Base-by-base conservation (phyloP, 1,284 basidiomycete species). In the Sporisorium iseilematis-ciliati region DNA sequence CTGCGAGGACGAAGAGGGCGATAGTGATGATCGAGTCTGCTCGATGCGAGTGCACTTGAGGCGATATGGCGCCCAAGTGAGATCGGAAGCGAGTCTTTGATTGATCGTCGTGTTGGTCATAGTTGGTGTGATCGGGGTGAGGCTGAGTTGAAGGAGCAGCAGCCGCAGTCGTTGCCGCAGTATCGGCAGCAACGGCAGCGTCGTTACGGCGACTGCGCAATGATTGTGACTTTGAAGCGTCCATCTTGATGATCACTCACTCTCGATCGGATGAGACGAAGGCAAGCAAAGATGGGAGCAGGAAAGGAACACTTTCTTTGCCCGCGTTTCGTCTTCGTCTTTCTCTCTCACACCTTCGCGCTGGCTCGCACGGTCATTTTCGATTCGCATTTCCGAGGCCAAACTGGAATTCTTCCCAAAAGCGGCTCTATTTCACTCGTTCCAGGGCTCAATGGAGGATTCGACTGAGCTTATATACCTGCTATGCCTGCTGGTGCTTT, bases 1-100 rank as follows among this genome's bases (percentile, higher is more conserved):
- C 60, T 33, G 80, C 79, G 12, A 65, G 52, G 12, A 69, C 46
- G n/a, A 76, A 73, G 31, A 84, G 72, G 6, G 56, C 51, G 20
- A 73, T 7, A 23, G 70, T 50, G 43, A 81, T 62, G 49, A 54
- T 12, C 16, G 33, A 33, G 52, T 77, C 75, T 7, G 60, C 57
- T 14, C 33, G 2, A 23, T 69, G 66, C 26, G 62, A 58, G 52
- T 77, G 75, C 0, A 71, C 69, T 1, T 62, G 7, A 12, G 65
- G 65, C 5, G 56, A 48, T 3, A 72, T 18, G 33, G 58, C 23
- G 8, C 31, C 43, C 20, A 48, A 26, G 7, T 45, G 18, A 7
- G 62, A 58, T 18, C 59, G n/a, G 8, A 52, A 38, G n/a, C 63
- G 55, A 38, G 35, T 50, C 23, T 74, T 69, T 14, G 59, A 55